A percentile compares a stretch with the other conserved stretches of the same genome.
These are phyloP conservation scores for Macrophomina tecta DNA, from an alignment of 2,329 filamentous ascomycete genomes.

Conservation along the genomic window DNA sequence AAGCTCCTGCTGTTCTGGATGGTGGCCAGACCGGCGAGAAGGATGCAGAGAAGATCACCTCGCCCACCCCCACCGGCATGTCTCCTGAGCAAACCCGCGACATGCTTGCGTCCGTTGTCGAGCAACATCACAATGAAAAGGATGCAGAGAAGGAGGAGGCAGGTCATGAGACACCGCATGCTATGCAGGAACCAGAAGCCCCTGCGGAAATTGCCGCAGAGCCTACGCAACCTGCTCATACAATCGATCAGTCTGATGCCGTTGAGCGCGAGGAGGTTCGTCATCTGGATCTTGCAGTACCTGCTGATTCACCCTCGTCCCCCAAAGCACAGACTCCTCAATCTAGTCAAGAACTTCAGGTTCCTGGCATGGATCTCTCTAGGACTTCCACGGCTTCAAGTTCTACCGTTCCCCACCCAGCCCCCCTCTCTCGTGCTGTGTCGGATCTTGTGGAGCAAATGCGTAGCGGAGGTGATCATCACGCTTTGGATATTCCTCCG, in stretches of 20 bases:
- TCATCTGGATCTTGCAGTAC: slow-evolving; percentile 66
- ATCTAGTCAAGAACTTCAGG: slow-evolving; percentile 14
- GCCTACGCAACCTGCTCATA: background rate
- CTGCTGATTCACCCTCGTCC: slow-evolving; percentile 44
- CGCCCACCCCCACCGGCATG: slow-evolving; percentile 49
- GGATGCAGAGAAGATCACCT: slow-evolving; percentile 36
- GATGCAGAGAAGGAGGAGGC: slow-evolving; percentile 21
- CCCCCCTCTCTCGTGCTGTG: slow-evolving; percentile 15
- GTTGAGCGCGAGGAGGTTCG: slow-evolving; percentile 61
- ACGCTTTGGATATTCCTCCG: slow-evolving; percentile 1
- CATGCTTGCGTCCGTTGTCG: slow-evolving; percentile 68
- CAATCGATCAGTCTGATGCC: slow-evolving; percentile 35
- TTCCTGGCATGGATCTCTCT: slow-evolving; percentile 14
- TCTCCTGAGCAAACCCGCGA: slow-evolving; percentile 68
- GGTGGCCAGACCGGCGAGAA: slow-evolving; percentile 31
- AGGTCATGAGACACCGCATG: slow-evolving; percentile 12
- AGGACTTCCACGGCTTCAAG: slow-evolving; percentile 5
- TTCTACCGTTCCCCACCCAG: slow-evolving; percentile 1
- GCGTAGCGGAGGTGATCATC: slow-evolving; percentile 12
- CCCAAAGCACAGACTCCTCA: slow-evolving; percentile 19
- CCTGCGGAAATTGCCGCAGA: background rate
- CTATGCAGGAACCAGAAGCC: background rate
- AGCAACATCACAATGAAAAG: slow-evolving; percentile 59
- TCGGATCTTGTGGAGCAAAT: slow-evolving; percentile 26
- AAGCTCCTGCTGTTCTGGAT: slow-evolving; percentile 35